Percentiles rank a stretch among this genome's conserved stretches.
Evolutionary conservation across 495 filamentous ascomycete genomes (phyloP).

Genomic region (Xylaria flabelliformis): DNA sequence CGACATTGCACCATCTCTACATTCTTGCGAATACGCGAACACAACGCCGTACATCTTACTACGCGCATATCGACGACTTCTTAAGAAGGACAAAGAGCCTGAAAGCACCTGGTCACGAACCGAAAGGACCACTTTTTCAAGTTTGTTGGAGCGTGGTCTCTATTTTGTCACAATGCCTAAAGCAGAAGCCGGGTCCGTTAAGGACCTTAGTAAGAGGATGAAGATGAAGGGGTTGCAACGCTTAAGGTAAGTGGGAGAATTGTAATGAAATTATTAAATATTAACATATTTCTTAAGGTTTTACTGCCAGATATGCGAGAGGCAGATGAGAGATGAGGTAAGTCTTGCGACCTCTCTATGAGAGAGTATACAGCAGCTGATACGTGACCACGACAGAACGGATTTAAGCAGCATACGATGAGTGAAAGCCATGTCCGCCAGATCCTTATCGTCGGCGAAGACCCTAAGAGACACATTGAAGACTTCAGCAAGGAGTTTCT

Average conservation of each 20-base stretch:
- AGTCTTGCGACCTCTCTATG: not conserved
- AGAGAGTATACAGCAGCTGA: not conserved
- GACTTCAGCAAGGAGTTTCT: slow-evolving; percentile 79
- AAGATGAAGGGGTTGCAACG: slow-evolving; percentile 85
- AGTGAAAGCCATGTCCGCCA: slow-evolving; percentile 84
- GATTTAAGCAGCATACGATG: slow-evolving; percentile 75
- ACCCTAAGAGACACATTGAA: slow-evolving; percentile 78
- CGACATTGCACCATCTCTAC: not conserved
- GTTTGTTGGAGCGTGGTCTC: not conserved
- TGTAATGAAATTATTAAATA: too few species aligned
- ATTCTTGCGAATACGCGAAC: not conserved
- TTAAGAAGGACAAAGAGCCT: not conserved
- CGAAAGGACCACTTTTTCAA: not conserved
- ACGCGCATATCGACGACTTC: not conserved
- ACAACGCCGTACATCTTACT: not conserved
- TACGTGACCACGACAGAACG: slow-evolving; percentile 50
- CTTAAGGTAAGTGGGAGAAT: too few species aligned
- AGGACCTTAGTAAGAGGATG: slow-evolving; percentile 85
- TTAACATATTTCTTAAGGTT: slow-evolving; percentile 62
- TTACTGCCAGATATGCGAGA: slow-evolving; percentile 78
- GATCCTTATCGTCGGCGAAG: slow-evolving; percentile 83
- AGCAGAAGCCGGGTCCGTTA: slow-evolving; percentile 88
- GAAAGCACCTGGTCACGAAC: not conserved
- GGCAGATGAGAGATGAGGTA: slow-evolving; percentile 65
- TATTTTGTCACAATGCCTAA: slow-evolving; percentile 75